phyloP scores from a whole-genome alignment of 305 asterid species.

The Solanum hybrid region DNA sequence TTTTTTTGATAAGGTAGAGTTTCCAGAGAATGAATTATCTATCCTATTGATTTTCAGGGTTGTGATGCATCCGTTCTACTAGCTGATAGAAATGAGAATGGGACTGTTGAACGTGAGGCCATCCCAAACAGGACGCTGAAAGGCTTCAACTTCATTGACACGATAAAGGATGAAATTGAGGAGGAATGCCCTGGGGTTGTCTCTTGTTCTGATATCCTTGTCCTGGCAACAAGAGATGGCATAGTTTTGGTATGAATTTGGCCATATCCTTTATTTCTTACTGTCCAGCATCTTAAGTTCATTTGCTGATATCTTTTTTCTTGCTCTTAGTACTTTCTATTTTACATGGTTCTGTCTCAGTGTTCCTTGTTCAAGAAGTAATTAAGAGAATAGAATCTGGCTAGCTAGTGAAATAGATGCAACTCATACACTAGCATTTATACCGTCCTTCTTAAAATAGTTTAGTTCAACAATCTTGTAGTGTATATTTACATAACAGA shows the following conservation, averaged over 20 bases:
- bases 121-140: constrained; percentile 16
- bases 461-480: neutral
- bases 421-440: too few species aligned
- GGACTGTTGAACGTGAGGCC: constrained; percentile 16
- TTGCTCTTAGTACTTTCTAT: neutral
- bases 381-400: neutral
- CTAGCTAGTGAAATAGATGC: neutral
- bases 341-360: neutral
- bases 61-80: neutral
- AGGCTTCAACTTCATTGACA: constrained; percentile 16
- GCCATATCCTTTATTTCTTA: neutral
- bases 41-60: constrained; percentile 14
- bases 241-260: constrained; percentile 14
- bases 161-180: constrained; percentile 22
- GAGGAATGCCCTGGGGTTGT: constrained; percentile 24
- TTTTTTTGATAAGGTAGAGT: neutral
- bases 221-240: constrained; percentile 23
- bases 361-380: neutral
- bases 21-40: neutral
- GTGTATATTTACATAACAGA: neutral
- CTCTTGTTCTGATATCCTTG: constrained; percentile 28
- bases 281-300: neutral
- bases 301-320: neutral
- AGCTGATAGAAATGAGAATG: neutral
- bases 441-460: neutral